A percentile compares a stretch with the other conserved stretches of the same genome.
Conservation (phyloP, 139 green algal species). For the Micractinium sp. region DNA sequence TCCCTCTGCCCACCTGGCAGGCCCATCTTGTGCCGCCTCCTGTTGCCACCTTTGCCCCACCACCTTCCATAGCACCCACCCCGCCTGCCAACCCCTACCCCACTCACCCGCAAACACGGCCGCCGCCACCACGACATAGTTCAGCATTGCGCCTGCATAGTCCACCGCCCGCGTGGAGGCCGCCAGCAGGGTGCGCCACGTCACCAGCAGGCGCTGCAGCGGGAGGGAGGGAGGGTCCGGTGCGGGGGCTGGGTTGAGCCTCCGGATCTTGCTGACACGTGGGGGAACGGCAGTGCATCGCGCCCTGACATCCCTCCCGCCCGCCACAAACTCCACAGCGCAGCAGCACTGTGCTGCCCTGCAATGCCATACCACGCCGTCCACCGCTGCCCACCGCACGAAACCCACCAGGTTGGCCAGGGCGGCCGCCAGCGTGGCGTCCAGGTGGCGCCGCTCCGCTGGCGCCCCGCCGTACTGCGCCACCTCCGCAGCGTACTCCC, state of each 20-base stretch:
- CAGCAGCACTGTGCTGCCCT: no score
- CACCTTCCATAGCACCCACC: background rate
- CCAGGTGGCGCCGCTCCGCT: slow-evolving; percentile 45
- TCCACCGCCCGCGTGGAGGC: slow-evolving; percentile 55
- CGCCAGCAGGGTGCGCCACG: slow-evolving; percentile 37
- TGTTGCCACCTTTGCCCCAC: background rate
- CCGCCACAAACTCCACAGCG: no score
- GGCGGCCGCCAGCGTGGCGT: slow-evolving; percentile 36
- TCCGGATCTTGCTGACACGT: no score
- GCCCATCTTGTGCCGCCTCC: background rate
- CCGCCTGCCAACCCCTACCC: background rate
- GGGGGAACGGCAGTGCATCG: no score
- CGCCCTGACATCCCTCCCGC: no score
- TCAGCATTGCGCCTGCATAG: slow-evolving; percentile 64
- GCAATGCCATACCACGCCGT: no score
- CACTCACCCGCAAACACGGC: slow-evolving; percentile 56
- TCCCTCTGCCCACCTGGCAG: background rate
- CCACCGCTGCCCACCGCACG: no score
- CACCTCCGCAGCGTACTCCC: slow-evolving; percentile 45
- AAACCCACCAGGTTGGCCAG: slow-evolving; percentile 45
- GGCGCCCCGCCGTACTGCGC: slow-evolving; percentile 22
- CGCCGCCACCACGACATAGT: slow-evolving; percentile 62
- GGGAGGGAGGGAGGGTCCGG: background rate
- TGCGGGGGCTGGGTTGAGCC: no score
- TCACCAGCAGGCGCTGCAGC: slow-evolving; percentile 47